Conservation (phyloP, 2,329 filamentous ascomycete species). For the Lachnum nothofagi region DNA sequence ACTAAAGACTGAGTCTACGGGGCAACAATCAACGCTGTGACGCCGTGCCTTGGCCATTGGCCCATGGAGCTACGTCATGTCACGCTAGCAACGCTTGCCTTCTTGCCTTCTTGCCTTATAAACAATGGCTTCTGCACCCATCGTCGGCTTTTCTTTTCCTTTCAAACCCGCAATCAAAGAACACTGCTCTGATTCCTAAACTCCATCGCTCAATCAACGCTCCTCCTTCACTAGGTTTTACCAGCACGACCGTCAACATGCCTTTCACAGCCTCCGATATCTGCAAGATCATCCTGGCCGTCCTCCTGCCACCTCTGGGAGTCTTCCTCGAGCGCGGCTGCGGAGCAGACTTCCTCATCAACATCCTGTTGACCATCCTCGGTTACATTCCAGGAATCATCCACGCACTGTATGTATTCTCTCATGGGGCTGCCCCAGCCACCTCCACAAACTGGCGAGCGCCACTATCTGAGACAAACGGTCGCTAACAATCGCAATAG, state of each 20-base stretch:
- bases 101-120: too few relatives aligned
- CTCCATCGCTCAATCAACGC: conserved; percentile 5
- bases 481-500: conserved; percentile 35
- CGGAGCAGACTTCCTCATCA: conserved; percentile 82
- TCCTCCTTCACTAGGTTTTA: too few relatives aligned
- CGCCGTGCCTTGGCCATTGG: too few relatives aligned
- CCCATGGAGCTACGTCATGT: too few relatives aligned
- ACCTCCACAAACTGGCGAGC: background rate
- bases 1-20: too few relatives aligned
- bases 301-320: conserved; percentile 83
- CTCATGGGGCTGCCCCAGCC: background rate
- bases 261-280: conserved; percentile 60
- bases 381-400: conserved; percentile 75
- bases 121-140: too few relatives aligned
- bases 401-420: conserved; percentile 70
- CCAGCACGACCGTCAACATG: conserved; percentile 34
- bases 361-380: conserved; percentile 79
- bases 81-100: too few relatives aligned
- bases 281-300: conserved; percentile 80
- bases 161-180: too few relatives aligned
- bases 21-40: too few relatives aligned
- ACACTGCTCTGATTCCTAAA: too few relatives aligned
- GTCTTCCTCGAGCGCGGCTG: conserved; percentile 92
- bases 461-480: background rate
- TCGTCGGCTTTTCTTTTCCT: too few relatives aligned